Percentiles rank a stretch among this genome's conserved stretches.
phyloP scores from a whole-genome alignment of 345 rosid species.

The Microthlaspi erraticum region DNA sequence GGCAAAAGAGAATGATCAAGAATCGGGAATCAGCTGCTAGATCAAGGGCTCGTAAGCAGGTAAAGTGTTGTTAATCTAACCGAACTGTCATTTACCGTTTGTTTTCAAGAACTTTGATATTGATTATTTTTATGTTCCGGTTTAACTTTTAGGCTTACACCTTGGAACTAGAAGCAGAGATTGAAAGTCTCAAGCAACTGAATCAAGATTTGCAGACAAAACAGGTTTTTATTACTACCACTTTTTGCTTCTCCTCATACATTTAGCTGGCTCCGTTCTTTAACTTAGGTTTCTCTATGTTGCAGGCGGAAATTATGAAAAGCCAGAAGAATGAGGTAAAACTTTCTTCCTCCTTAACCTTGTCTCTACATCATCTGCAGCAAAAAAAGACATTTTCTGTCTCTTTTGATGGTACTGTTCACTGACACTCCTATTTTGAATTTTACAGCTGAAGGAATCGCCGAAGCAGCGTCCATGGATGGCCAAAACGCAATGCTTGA shows the following conservation, averaged over 20 bases:
- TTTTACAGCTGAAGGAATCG: slow-evolving; percentile 53
- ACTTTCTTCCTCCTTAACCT: neutral
- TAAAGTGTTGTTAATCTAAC: slow-evolving; percentile 32
- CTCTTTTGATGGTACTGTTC: slow-evolving; percentile 1
- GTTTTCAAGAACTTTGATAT: slow-evolving; percentile 10
- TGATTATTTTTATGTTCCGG: slow-evolving; percentile 7
- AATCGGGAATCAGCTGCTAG: slow-evolving; percentile 98
- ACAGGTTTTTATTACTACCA: slow-evolving; percentile 54
- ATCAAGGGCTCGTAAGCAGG: slow-evolving; percentile 99
- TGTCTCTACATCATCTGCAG: slow-evolving; percentile 4
- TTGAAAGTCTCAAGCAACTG: slow-evolving; percentile 73
- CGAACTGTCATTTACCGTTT: neutral
- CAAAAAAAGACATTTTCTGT: neutral
- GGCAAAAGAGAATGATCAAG: slow-evolving; percentile 98
- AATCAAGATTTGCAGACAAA: slow-evolving; percentile 73
- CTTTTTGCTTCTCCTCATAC: neutral
- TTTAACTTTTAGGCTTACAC: slow-evolving; percentile 80
- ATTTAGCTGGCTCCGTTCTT: slow-evolving; percentile 8
- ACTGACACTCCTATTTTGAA: slow-evolving; percentile 14
- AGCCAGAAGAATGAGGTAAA: slow-evolving; percentile 64
- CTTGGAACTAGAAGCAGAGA: slow-evolving; percentile 87
- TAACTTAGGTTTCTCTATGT: slow-evolving; percentile 24
- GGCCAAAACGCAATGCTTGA: slow-evolving; percentile 68
- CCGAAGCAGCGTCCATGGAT: slow-evolving; percentile 57
- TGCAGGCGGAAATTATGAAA: slow-evolving; percentile 65